phyloP scores from a whole-genome alignment of 352 stramenopile genomes.

The Stramenopiles sp. region DNA sequence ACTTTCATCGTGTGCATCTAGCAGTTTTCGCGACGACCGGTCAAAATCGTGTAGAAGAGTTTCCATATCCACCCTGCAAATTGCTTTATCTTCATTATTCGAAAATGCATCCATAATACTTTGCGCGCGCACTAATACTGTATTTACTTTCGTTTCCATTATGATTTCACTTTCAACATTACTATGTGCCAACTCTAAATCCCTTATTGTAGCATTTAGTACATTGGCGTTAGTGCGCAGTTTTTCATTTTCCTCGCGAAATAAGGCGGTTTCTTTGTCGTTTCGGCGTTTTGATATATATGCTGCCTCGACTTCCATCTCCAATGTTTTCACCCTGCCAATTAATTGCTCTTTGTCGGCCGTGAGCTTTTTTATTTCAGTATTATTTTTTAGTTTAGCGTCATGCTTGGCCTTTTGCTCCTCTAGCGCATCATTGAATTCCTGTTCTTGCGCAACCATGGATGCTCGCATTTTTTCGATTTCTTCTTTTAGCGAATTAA shows the following conservation, averaged over 20 bases:
- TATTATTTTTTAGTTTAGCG: too few species aligned
- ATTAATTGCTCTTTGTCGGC: too few species aligned
- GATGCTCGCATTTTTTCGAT: too few species aligned
- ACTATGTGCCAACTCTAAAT: background rate
- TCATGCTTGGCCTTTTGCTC: too few species aligned
- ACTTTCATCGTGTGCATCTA: constrained; percentile 5
- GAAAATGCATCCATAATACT: background rate
- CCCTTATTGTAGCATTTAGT: background rate
- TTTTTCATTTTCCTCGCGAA: background rate
- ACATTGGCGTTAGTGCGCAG: background rate
- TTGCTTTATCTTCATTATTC: background rate
- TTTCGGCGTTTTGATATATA: too few species aligned
- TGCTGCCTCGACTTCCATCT: too few species aligned
- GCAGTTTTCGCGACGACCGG: background rate
- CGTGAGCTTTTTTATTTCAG: too few species aligned
- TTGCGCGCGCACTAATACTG: background rate
- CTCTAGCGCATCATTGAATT: too few species aligned
- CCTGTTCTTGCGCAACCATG: too few species aligned
- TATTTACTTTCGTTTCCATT: constrained; percentile 10
- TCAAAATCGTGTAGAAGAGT: background rate
- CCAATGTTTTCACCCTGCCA: background rate
- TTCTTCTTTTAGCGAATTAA: background rate
- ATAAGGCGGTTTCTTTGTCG: too few species aligned
- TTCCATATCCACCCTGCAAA: background rate
- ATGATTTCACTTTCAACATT: background rate